Percentiles rank a stretch among this genome's conserved stretches.
Conservation (phyloP, 1,284 basidiomycete species). For the Pseudozyma sp. region DNA sequence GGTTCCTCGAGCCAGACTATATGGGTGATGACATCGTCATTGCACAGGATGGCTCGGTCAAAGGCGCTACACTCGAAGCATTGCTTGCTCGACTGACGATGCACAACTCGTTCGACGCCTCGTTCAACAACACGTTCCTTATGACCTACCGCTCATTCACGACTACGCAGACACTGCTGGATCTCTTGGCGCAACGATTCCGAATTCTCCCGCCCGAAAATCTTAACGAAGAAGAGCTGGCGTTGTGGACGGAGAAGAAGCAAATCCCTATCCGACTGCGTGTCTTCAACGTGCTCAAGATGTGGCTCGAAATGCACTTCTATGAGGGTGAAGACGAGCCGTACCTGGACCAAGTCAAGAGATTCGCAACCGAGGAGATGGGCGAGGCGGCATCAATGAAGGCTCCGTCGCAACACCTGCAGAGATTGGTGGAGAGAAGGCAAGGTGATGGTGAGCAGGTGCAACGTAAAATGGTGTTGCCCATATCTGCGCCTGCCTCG, state of each 20-base stretch:
- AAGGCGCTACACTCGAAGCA: slow-evolving; percentile 86
- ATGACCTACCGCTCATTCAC: slow-evolving; percentile 98
- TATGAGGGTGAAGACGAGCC: slow-evolving; percentile 68
- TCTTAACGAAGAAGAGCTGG: slow-evolving; percentile 76
- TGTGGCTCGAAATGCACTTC: slow-evolving; percentile 70
- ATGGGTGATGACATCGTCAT: slow-evolving; percentile 83
- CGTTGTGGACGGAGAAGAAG: slow-evolving; percentile 88
- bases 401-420: slow-evolving; percentile 63
- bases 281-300: slow-evolving; percentile 70
- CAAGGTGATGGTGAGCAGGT: slow-evolving; percentile 58
- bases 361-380: slow-evolving; percentile 68
- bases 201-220: slow-evolving; percentile 81
- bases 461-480: slow-evolving; percentile 64
- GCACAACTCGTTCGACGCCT: slow-evolving; percentile 77
- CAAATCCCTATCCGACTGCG: slow-evolving; percentile 82
- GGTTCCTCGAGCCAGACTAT: slow-evolving; percentile 83
- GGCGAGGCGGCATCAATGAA: slow-evolving; percentile 51
- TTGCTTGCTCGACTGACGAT: slow-evolving; percentile 89
- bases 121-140: slow-evolving; percentile 91
- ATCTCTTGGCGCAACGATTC: slow-evolving; percentile 86
- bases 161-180: slow-evolving; percentile 83
- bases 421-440: slow-evolving; percentile 68
- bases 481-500: slow-evolving; percentile 72
- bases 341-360: slow-evolving; percentile 63
- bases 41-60: slow-evolving; percentile 77